Percentiles rank a stretch among this genome's conserved stretches.
Conservation (phyloP, 768 basidiomycete genomes). For the Tylopilus intermedius region DNA sequence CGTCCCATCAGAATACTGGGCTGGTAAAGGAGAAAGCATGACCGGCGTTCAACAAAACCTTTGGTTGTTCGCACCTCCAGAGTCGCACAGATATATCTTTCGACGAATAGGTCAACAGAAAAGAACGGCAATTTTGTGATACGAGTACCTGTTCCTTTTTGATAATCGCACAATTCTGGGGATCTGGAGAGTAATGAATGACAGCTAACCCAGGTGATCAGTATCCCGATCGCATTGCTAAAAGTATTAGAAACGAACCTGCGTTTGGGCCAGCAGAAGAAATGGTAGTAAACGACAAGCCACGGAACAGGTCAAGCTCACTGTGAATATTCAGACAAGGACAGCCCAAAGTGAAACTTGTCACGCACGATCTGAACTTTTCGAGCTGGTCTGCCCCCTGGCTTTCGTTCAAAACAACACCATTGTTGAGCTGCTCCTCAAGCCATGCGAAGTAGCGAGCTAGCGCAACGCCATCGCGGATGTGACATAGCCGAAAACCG, state of each 20-base stretch:
- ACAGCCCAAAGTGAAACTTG: background rate
- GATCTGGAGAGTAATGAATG: constrained; percentile 88
- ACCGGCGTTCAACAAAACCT: background rate
- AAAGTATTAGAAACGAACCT: constrained; percentile 42
- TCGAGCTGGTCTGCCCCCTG: constrained; percentile 77
- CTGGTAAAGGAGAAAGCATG: constrained; percentile 29
- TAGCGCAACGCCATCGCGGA: constrained; percentile 86
- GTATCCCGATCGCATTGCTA: background rate
- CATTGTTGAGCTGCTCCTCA: constrained; percentile 70
- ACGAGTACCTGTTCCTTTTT: constrained; percentile 60
- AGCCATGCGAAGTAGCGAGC: constrained; percentile 93
- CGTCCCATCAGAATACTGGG: constrained; percentile 88
- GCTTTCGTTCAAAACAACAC: constrained; percentile 65
- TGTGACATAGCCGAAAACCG: constrained; percentile 85
- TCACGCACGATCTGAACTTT: constrained; percentile 72
- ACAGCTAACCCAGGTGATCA: constrained; percentile 50
- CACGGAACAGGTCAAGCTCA: constrained; percentile 74
- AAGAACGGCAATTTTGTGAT: background rate
- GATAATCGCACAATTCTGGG: constrained; percentile 66
- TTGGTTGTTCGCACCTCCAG: constrained; percentile 53
- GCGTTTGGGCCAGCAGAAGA: constrained; percentile 91
- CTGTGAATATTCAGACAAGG: constrained; percentile 34
- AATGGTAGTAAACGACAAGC: constrained; percentile 88
- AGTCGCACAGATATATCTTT: constrained; percentile 76
- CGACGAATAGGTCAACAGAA: constrained; percentile 36